phyloP scores from a whole-genome alignment of 2,329 filamentous ascomycete species.

The Harringtonia lauricola region DNA sequence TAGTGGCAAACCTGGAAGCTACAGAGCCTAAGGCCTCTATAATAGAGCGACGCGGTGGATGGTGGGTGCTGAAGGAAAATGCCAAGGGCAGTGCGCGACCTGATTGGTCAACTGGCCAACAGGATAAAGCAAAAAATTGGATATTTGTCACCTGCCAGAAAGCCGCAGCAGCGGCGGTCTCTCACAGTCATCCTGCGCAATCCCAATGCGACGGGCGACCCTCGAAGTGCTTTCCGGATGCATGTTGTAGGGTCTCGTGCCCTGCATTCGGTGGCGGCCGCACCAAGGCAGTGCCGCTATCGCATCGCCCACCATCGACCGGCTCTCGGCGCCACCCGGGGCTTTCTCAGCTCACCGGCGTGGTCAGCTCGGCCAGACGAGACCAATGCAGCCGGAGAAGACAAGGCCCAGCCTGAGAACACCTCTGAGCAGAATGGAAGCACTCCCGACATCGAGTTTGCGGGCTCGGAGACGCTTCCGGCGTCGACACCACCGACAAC shows the following conservation, averaged over 20 bases:
- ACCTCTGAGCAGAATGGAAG: neutral
- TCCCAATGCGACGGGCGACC: slow-evolving; percentile 1
- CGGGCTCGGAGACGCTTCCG: neutral
- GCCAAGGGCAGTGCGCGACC: too few relatives aligned
- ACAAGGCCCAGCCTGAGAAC: neutral
- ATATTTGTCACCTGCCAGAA: neutral
- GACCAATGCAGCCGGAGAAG: neutral
- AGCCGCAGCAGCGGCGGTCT: too few relatives aligned
- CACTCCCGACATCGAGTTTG: neutral
- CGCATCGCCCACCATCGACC: neutral
- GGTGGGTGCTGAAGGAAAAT: too few relatives aligned
- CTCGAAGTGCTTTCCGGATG: slow-evolving; percentile 13
- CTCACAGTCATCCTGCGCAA: neutral
- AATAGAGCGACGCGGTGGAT: too few relatives aligned
- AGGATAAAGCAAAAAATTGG: too few relatives aligned
- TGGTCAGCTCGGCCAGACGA: slow-evolving; percentile 5
- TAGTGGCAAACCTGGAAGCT: too few relatives aligned
- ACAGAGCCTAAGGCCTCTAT: too few relatives aligned
- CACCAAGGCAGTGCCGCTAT: slow-evolving; percentile 1
- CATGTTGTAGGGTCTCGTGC: slow-evolving; percentile 15
- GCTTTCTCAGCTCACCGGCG: slow-evolving; percentile 4
- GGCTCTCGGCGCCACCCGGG: neutral
- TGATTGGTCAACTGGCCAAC: too few relatives aligned
- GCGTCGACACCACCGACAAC: neutral
- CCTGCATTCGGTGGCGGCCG: slow-evolving; percentile 12